Conservation (phyloP, 2,329 filamentous ascomycete genomes). For the Hansfordia pulvinata region DNA sequence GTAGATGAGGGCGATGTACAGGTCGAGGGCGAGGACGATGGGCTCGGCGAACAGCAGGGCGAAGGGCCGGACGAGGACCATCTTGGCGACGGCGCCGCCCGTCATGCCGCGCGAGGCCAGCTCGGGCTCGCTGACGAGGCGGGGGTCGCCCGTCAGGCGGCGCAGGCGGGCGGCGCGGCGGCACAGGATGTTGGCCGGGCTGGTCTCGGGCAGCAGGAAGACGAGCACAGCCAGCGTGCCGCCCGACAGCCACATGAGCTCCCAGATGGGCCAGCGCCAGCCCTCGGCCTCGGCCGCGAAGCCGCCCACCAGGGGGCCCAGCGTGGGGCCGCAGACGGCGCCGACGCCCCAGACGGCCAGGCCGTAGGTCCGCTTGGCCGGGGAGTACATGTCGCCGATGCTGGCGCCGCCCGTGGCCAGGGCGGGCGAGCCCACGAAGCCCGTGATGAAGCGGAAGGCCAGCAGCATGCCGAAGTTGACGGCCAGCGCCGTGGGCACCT, state of each 20-base stretch:
- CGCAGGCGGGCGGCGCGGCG: constrained; percentile 36
- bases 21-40: constrained; percentile 31
- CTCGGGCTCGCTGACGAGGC: constrained; percentile 40
- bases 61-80: constrained; percentile 16
- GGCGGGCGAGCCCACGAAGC: constrained; percentile 24
- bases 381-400: constrained; percentile 15
- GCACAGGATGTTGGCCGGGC: constrained; percentile 35
- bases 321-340: constrained; percentile 26
- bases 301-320: constrained; percentile 32
- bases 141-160: constrained; percentile 9
- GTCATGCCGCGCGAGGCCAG: constrained; percentile 29
- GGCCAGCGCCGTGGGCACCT: constrained; percentile 36
- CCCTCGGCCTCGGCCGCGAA: constrained; percentile 26
- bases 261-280: constrained; percentile 40
- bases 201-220: constrained; percentile 41
- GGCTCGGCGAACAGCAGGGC: constrained; percentile 32
- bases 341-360: constrained; percentile 28
- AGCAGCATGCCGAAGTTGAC: constrained; percentile 38
- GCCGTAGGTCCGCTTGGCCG: constrained; percentile 24
- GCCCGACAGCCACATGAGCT: constrained; percentile 26
- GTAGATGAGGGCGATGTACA: constrained; percentile 36
- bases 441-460: constrained; percentile 35
- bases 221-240: constrained; percentile 27
- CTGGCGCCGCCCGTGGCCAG: constrained; percentile 15
- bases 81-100: constrained; percentile 31